Conservation (phyloP, 2,329 filamentous ascomycete genomes). For the Sporothrix mexicana region DNA sequence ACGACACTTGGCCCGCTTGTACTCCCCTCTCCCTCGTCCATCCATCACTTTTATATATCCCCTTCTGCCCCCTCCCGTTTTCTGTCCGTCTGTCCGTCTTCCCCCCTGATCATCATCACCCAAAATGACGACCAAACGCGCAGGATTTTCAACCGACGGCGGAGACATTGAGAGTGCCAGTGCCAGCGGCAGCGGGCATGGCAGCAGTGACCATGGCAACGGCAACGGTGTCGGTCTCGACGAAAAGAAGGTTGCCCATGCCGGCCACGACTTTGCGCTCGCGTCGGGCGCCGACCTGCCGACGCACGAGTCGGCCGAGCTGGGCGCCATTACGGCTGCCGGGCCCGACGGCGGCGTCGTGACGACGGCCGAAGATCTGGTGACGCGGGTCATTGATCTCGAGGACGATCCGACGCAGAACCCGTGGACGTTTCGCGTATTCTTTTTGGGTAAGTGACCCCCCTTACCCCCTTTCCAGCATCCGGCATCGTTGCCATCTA, state of each 20-base stretch:
- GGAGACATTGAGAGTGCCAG: constrained; percentile 30
- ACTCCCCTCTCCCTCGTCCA: no score
- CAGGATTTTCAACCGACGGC: constrained; percentile 27
- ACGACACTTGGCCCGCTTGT: no score
- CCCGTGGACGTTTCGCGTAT: constrained; percentile 38
- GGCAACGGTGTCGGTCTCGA: background rate
- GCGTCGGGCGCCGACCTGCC: constrained; percentile 22
- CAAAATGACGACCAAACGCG: constrained; percentile 30
- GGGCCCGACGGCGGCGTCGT: background rate
- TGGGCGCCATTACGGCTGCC: background rate
- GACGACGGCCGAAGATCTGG: constrained; percentile 33
- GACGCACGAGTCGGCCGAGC: background rate
- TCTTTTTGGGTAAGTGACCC: constrained; percentile 31
- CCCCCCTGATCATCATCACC: background rate
- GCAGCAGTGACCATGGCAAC: background rate
- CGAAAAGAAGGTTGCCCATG: constrained; percentile 19
- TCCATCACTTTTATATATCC: constrained; percentile 9
- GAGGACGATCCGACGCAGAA: constrained; percentile 39
- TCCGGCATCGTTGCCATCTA: no score
- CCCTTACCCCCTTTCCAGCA: background rate
- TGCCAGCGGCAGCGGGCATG: background rate
- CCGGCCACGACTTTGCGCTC: constrained; percentile 10
- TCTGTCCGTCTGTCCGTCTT: background rate
- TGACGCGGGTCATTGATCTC: constrained; percentile 37
- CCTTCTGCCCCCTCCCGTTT: background rate